These are phyloP conservation scores for Oryza coarctata DNA, from an alignment of 176 grass and related monocot genomes.

Conservation along the genomic window DNA sequence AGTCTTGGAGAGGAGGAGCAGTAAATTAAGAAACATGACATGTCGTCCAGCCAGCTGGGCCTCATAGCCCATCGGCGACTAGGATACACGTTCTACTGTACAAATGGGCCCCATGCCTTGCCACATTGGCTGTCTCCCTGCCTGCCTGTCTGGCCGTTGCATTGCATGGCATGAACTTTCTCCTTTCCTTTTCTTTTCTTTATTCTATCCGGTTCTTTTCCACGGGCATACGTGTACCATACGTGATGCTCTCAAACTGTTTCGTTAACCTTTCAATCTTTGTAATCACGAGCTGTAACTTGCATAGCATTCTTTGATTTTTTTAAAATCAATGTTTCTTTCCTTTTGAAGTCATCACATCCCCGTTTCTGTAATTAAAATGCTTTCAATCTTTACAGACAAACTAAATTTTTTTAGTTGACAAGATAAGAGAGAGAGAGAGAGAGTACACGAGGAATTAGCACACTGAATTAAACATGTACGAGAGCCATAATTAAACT, in stretches of 20 bases:
- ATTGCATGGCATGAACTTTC: not conserved
- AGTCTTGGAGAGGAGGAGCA: not conserved
- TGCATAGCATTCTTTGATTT: not conserved
- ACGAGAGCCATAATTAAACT: not conserved
- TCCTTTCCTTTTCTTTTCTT: not conserved
- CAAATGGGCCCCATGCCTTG: not conserved
- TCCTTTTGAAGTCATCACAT: not conserved
- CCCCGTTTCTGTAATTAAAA: not conserved
- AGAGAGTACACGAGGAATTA: not conserved
- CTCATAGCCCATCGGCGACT: constrained; percentile 17
- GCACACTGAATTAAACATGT: not conserved
- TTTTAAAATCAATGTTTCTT: no score
- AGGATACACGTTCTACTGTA: not conserved
- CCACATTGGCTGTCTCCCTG: not conserved
- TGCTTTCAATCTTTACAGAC: not conserved
- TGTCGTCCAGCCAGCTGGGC: constrained; percentile 32
- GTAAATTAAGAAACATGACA: constrained; percentile 44
- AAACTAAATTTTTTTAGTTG: not conserved
- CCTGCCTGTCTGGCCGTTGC: not conserved
- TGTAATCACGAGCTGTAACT: constrained; percentile 17
- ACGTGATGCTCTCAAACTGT: not conserved
- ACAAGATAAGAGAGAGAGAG: not conserved
- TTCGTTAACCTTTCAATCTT: not conserved
- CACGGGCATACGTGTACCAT: not conserved
- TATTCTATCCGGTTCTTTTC: not conserved